Evolutionary conservation across 2,329 filamentous ascomycete genomes (phyloP).

Genomic region (Monascus ruber): DNA sequence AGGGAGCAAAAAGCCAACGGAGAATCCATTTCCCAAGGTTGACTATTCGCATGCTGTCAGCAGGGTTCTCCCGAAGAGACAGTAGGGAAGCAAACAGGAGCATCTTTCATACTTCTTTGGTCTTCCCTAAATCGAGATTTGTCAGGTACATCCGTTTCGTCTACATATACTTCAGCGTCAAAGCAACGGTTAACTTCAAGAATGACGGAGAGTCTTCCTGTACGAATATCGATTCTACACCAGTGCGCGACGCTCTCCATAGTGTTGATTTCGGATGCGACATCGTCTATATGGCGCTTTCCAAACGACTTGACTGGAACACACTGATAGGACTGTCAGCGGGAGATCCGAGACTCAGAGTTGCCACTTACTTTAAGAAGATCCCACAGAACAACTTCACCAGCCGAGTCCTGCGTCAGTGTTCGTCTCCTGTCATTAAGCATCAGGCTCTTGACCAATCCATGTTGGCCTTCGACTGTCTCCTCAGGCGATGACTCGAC

Average conservation of each 20-base stretch:
- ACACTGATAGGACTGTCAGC: slow-evolving; percentile 45
- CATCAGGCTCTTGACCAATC: slow-evolving; percentile 82
- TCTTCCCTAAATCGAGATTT: slow-evolving; percentile 79
- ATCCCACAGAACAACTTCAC: slow-evolving; percentile 93
- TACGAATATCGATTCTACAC: slow-evolving; percentile 91
- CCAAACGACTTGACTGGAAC: slow-evolving; percentile 83
- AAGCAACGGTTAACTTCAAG: slow-evolving; percentile 94
- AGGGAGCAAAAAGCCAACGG: slow-evolving; percentile 76
- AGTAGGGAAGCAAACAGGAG: no score
- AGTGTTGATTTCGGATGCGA: slow-evolving; percentile 76
- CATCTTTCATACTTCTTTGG: slow-evolving; percentile 60
- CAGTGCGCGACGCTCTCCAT: slow-evolving; percentile 83
- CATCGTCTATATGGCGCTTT: slow-evolving; percentile 86
- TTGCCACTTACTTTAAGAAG: slow-evolving; percentile 56
- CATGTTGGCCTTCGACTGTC: slow-evolving; percentile 89
- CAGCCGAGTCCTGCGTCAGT: slow-evolving; percentile 84
- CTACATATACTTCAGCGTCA: slow-evolving; percentile 92
- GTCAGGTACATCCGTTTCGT: slow-evolving; percentile 66
- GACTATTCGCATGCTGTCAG: slow-evolving; percentile 41
- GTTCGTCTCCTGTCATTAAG: slow-evolving; percentile 84
- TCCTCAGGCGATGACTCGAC: slow-evolving; percentile 60
- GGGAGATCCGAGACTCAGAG: not conserved
- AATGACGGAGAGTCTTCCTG: slow-evolving; percentile 79
- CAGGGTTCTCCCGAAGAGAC: not conserved
- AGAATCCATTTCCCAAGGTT: slow-evolving; percentile 96